phyloP scores from a whole-genome alignment of 441 rosid genomes.

The Eutrema salsugineum region DNA sequence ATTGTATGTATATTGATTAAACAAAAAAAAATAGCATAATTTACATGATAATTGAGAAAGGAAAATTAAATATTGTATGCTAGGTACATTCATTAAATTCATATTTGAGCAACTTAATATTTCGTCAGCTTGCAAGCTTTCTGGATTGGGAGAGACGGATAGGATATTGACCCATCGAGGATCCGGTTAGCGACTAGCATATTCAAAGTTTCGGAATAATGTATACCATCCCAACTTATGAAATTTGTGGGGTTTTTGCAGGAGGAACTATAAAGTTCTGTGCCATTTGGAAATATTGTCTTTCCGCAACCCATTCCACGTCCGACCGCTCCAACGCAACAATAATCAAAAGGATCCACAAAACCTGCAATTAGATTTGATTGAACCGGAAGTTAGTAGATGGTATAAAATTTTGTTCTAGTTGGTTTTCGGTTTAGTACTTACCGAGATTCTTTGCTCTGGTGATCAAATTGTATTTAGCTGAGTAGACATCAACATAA shows the following conservation, averaged over 20 bases:
- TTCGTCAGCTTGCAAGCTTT: constrained; percentile 33
- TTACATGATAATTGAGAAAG: no score
- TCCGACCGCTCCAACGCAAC: constrained; percentile 61
- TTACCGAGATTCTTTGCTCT: constrained; percentile 42
- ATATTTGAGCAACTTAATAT: neutral
- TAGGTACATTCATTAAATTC: constrained; percentile 1
- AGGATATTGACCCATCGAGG: constrained; percentile 52
- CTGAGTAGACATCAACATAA: constrained; percentile 53
- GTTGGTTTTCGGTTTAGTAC: neutral
- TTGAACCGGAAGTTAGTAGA: neutral
- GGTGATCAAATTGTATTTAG: constrained; percentile 45
- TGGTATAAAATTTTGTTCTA: neutral
- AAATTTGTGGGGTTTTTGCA: constrained; percentile 49
- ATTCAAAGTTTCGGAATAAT: constrained; percentile 63
- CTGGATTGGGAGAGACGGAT: constrained; percentile 38
- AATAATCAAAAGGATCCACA: constrained; percentile 54
- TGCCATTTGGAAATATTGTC: constrained; percentile 51
- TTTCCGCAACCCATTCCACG: constrained; percentile 58
- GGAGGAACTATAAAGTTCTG: constrained; percentile 50
- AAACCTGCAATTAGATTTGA: constrained; percentile 42
- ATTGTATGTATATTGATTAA: no score
- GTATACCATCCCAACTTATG: constrained; percentile 79
- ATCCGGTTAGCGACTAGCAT: constrained; percentile 43
- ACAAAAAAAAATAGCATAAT: no score
- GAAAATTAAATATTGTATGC: neutral